Conservation (phyloP, 2,329 filamentous ascomycete genomes). For the Sarocladium strictum region DNA sequence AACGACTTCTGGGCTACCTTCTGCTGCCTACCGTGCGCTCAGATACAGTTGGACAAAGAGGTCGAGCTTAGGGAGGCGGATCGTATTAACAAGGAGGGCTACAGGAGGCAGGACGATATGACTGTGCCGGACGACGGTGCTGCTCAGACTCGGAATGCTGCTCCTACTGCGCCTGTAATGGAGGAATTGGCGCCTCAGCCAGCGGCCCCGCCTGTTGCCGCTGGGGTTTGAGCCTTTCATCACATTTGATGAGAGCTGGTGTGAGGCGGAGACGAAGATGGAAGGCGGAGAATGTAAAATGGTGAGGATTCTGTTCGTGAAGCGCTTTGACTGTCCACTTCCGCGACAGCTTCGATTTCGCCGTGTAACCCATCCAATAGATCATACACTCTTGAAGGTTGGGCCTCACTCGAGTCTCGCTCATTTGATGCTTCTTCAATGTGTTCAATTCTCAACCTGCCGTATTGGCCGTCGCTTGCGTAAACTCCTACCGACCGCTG, state of each 20-base stretch:
- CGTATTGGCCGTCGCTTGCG: not conserved
- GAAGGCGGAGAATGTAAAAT: no score
- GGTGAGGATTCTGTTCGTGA: no score
- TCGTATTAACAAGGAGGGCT: constrained; percentile 25
- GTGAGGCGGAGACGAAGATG: no score
- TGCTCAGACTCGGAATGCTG: not conserved
- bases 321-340: no score
- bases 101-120: constrained; percentile 33
- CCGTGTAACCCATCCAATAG: no score
- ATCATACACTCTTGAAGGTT: not conserved
- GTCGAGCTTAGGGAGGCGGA: constrained; percentile 24
- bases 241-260: no score
- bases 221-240: not conserved
- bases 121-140: constrained; percentile 20
- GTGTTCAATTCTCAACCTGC: constrained; percentile 1
- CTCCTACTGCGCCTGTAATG: not conserved
- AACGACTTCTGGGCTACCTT: constrained; percentile 46
- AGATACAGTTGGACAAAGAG: constrained; percentile 56
- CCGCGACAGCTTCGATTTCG: no score
- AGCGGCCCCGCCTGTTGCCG: not conserved
- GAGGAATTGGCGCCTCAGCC: not conserved
- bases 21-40: constrained; percentile 50
- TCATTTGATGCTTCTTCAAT: not conserved
- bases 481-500: not conserved
- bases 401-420: not conserved